These are phyloP conservation scores for Fraxinus americana DNA, from an alignment of 257 asterid species.

Conservation along the genomic window DNA sequence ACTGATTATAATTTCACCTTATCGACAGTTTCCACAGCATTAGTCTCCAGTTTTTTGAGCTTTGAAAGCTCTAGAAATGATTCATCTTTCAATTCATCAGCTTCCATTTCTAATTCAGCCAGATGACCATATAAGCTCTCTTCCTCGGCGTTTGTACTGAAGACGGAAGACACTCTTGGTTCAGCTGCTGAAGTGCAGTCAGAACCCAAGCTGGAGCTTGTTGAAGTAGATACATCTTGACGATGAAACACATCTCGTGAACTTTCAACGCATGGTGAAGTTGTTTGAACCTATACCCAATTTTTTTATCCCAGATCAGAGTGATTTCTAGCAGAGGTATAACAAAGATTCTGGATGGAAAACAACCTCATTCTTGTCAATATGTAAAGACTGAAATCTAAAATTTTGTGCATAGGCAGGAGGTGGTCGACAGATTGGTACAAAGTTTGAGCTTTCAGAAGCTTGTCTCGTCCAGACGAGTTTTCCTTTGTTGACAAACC, in stretches of 20 bases:
- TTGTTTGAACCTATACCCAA: conserved; percentile 25
- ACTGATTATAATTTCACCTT: conserved; percentile 39
- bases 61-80: conserved; percentile 43
- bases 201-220: conserved; percentile 33
- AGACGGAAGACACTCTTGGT: conserved; percentile 31
- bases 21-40: conserved; percentile 48
- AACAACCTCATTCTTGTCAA: conserved; percentile 31
- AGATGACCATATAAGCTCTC: conserved; percentile 42
- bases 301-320: conserved; percentile 29
- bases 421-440: conserved; percentile 31
- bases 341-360: conserved; percentile 27
- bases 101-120: conserved; percentile 42
- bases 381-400: conserved; percentile 37
- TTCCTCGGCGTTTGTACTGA: conserved; percentile 39
- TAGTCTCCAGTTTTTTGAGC: conserved; percentile 50
- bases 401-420: conserved; percentile 31
- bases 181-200: conserved; percentile 37
- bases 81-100: conserved; percentile 45
- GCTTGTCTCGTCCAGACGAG: conserved; percentile 65
- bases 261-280: conserved; percentile 21
- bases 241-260: conserved; percentile 9
- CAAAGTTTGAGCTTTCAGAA: conserved; percentile 36
- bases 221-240: conserved; percentile 21
- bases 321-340: conserved; percentile 29
- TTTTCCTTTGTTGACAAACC: conserved; percentile 74